phyloP scores from a whole-genome alignment of 2,329 filamentous ascomycete species.

The Intubia oerlemansii region DNA sequence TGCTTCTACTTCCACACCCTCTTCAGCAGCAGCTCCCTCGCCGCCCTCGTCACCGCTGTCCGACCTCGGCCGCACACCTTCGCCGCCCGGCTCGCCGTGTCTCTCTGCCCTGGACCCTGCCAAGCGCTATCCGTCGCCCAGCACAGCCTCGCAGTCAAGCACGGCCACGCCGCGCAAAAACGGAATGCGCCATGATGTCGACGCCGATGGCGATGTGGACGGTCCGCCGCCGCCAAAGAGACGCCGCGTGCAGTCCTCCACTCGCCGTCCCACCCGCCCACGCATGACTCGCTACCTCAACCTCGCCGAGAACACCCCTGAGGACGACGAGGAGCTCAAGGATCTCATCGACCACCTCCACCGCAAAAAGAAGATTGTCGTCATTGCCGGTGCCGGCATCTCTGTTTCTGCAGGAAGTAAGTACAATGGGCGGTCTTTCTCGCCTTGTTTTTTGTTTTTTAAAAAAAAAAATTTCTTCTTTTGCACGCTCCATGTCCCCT shows the following conservation, averaged over 20 bases:
- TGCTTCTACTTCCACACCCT: too few species aligned
- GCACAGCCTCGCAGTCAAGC: slow-evolving; percentile 23
- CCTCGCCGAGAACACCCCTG: slow-evolving; percentile 33
- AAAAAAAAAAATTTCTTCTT: too few species aligned
- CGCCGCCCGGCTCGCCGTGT: slow-evolving; percentile 23
- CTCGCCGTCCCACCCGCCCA: too few species aligned
- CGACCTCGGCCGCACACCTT: slow-evolving; percentile 29
- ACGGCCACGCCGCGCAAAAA: slow-evolving; percentile 28
- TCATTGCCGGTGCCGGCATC: slow-evolving; percentile 90
- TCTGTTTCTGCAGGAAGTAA: slow-evolving; percentile 86
- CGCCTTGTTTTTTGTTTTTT: too few species aligned
- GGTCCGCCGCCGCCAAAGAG: slow-evolving; percentile 55
- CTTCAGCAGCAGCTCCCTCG: too few species aligned
- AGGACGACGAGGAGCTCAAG: too few species aligned
- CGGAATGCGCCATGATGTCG: too few species aligned
- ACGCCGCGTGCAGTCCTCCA: slow-evolving; percentile 39
- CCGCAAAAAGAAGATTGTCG: slow-evolving; percentile 91
- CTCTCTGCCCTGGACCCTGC: slow-evolving; percentile 15
- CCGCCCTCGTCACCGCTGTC: slow-evolving; percentile 17
- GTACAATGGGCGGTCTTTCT: too few species aligned
- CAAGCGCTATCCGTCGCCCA: slow-evolving; percentile 31
- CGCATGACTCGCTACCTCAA: slow-evolving; percentile 73
- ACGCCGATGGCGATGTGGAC: slow-evolving; percentile 20
- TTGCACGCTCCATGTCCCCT: not conserved
- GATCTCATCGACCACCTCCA: too few species aligned